A percentile compares a stretch with the other conserved stretches of the same genome.
These are phyloP conservation scores for Pyrus bretschneideri DNA, from an alignment of 306 rosid genomes.

Conservation along the genomic window DNA sequence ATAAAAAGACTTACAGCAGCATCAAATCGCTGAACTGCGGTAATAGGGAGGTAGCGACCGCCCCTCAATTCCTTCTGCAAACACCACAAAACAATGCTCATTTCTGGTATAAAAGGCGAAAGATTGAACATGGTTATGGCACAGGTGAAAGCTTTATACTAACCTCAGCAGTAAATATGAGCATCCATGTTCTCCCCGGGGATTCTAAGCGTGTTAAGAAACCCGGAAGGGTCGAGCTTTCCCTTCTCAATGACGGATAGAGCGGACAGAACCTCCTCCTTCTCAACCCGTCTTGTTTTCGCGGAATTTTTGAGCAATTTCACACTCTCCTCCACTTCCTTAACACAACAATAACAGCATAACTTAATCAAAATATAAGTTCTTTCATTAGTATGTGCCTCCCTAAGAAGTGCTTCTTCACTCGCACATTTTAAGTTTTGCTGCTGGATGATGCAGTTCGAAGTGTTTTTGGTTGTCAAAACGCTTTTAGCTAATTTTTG, in stretches of 20 bases:
- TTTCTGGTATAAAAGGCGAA: neutral
- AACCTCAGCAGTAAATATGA: constrained; percentile 76
- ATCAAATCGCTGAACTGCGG: constrained; percentile 91
- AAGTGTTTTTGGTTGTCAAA: too few species aligned
- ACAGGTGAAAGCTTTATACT: neutral
- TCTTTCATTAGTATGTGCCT: too few species aligned
- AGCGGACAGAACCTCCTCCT: constrained; percentile 67
- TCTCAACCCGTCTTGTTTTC: constrained; percentile 54
- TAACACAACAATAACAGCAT: constrained; percentile 21
- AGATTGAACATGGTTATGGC: neutral
- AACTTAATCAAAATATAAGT: neutral
- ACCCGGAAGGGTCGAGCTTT: constrained; percentile 64
- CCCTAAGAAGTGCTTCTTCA: too few species aligned
- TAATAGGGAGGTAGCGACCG: constrained; percentile 79
- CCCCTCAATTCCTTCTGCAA: constrained; percentile 61
- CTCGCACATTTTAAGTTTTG: too few species aligned
- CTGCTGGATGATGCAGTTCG: too few species aligned
- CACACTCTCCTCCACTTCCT: constrained; percentile 77
- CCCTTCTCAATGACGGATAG: constrained; percentile 70
- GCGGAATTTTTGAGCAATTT: constrained; percentile 74
- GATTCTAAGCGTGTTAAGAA: constrained; percentile 64
- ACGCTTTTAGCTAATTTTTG: too few species aligned
- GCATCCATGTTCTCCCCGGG: constrained; percentile 99
- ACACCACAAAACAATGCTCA: constrained; percentile 16
- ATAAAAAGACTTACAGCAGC: constrained; percentile 63